Evolutionary conservation across 2,329 filamentous ascomycete species (phyloP).

Genomic region (Sporothrix sp.): DNA sequence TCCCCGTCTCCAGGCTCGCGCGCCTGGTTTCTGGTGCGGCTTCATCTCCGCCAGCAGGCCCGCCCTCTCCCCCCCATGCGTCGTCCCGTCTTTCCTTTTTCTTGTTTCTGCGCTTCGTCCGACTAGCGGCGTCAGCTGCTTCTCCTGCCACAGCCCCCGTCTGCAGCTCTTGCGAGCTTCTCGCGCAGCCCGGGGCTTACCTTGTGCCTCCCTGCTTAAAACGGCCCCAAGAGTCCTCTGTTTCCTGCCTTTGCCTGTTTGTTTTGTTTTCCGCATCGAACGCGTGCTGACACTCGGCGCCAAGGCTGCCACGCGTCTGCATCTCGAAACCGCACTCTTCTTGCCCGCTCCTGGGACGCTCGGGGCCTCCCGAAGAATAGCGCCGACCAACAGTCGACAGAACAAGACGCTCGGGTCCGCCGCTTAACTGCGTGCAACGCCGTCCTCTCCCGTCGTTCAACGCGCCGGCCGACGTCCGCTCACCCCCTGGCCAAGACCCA

Average conservation of each 20-base stretch:
- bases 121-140: background rate
- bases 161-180: background rate
- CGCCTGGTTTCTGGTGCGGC: too few species aligned
- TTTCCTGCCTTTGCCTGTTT: background rate
- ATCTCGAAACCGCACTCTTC: background rate
- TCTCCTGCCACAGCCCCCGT: background rate
- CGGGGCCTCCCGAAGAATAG: background rate
- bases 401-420: background rate
- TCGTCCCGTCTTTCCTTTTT: too few species aligned
- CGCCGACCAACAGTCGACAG: background rate
- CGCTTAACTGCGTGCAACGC: slow-evolving; percentile 5
- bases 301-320: background rate
- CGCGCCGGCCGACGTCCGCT: too few species aligned
- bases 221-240: background rate
- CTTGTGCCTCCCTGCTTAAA: background rate
- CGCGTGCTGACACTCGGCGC: slow-evolving; percentile 1
- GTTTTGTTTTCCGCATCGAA: background rate
- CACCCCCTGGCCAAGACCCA: too few species aligned
- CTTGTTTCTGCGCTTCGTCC: background rate
- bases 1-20: too few species aligned
- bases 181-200: background rate
- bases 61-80: too few species aligned
- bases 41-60: too few species aligned
- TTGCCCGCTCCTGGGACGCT: background rate
- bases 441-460: too few species aligned